phyloP scores from a whole-genome alignment of 208 protist species.

The Trichomonas tenax region DNA sequence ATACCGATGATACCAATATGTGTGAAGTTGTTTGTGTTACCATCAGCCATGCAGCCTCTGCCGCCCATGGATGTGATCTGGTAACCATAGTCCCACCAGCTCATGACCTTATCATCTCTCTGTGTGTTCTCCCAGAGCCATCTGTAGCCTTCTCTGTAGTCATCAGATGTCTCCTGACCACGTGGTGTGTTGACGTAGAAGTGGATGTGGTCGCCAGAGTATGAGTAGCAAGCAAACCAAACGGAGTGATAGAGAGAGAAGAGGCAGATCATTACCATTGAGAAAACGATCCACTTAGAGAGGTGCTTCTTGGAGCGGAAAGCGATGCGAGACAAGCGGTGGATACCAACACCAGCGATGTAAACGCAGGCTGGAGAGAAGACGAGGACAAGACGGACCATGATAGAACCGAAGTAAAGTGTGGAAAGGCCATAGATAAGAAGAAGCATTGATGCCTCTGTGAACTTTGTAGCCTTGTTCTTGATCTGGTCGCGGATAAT shows the following conservation, averaged over 20 bases:
- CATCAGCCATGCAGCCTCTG: conserved; percentile 75
- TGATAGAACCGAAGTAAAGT: conserved; percentile 42
- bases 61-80: conserved; percentile 86
- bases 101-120: conserved; percentile 44
- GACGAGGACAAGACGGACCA: conserved; percentile 71
- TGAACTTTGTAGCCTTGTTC: neutral
- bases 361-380: conserved; percentile 61
- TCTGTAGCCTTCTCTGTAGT: conserved; percentile 83
- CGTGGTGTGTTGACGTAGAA: conserved; percentile 47
- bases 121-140: conserved; percentile 82
- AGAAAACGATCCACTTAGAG: no score
- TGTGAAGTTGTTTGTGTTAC: conserved; percentile 96
- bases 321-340: neutral
- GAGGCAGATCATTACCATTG: neutral
- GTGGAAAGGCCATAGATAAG: neutral
- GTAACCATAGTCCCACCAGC: conserved; percentile 98
- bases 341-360: conserved; percentile 52
- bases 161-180: conserved; percentile 63
- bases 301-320: no score
- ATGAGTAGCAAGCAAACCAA: conserved; percentile 60
- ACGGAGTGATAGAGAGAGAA: conserved; percentile 56
- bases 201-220: conserved; percentile 57
- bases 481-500: conserved; percentile 23
- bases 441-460: neutral
- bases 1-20: conserved; percentile 86